phyloP scores from a whole-genome alignment of 805 yeast genomes.

The Lipomyces japonicus region DNA sequence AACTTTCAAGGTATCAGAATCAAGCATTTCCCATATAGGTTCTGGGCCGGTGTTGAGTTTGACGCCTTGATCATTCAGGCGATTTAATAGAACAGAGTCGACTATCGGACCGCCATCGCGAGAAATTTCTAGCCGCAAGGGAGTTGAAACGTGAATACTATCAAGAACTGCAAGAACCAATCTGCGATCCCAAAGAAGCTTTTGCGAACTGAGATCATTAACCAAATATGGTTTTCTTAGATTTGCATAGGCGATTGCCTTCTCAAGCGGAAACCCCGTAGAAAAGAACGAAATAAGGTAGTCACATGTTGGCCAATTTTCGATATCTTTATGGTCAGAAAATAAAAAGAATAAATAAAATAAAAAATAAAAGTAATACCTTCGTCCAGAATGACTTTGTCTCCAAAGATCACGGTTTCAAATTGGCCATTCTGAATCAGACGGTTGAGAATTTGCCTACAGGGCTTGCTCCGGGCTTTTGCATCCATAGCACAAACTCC shows the following conservation, averaged over 20 bases:
- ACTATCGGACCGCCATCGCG: constrained; percentile 96
- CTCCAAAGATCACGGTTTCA: constrained; percentile 95
- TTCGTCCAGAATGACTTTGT: constrained; percentile 92
- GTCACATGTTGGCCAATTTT: constrained; percentile 99
- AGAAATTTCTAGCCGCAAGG: constrained; percentile 79
- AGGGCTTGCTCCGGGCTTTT: constrained; percentile 92
- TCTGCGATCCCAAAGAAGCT: constrained; percentile 96
- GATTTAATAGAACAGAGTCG: constrained; percentile 59
- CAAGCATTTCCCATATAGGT: constrained; percentile 62
- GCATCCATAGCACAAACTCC: constrained; percentile 99
- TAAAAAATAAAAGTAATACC: constrained; percentile 9
- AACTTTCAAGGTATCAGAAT: constrained; percentile 75
- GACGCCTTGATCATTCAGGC: constrained; percentile 61
- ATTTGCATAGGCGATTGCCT: constrained; percentile 86
- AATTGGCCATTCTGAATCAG: constrained; percentile 86
- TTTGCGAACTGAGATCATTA: constrained; percentile 87
- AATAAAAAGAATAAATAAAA: not conserved
- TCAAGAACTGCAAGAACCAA: constrained; percentile 75
- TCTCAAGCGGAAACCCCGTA: constrained; percentile 93
- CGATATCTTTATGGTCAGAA: constrained; percentile 45
- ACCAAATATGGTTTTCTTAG: constrained; percentile 84
- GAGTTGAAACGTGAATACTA: constrained; percentile 83
- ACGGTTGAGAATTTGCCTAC: constrained; percentile 82
- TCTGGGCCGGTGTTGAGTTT: constrained; percentile 47
- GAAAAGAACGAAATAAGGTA: constrained; percentile 89